Evolutionary conservation across 2,329 filamentous ascomycete species (phyloP).

Genomic region (Aureobasidium musti): DNA sequence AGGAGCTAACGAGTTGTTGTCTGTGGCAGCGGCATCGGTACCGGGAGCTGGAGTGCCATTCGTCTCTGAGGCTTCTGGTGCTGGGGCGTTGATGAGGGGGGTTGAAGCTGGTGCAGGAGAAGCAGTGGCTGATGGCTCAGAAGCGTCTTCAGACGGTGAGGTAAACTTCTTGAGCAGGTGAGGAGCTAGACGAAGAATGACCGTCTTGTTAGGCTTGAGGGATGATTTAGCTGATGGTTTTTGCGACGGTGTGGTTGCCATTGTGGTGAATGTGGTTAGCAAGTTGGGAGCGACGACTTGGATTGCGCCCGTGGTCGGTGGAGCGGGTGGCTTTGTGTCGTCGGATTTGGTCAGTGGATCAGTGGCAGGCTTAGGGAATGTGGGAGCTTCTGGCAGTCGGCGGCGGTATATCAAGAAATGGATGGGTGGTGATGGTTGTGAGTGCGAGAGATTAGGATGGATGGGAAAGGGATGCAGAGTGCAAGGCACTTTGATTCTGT

Average conservation of each 20-base stretch:
- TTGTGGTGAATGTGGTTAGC: conserved; percentile 29
- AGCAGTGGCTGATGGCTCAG: conserved; percentile 42
- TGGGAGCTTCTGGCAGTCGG: conserved; percentile 33
- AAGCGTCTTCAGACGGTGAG: conserved; percentile 37
- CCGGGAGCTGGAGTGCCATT: conserved; percentile 44
- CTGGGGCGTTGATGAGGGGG: conserved; percentile 42
- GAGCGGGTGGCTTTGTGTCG: conserved; percentile 30
- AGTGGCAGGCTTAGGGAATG: conserved; percentile 2
- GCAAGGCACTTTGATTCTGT: conserved; percentile 25
- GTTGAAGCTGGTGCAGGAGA: conserved; percentile 43
- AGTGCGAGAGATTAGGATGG: conserved; percentile 22
- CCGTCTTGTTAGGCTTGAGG: conserved; percentile 38
- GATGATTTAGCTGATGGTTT: conserved; percentile 31
- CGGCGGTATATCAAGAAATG: conserved; percentile 30
- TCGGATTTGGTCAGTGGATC: conserved; percentile 1
- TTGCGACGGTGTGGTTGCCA: conserved; percentile 30
- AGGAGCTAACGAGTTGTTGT: conserved; percentile 48
- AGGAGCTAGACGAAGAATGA: conserved; percentile 37
- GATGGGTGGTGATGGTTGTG: conserved; percentile 14
- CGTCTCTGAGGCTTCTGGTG: conserved; percentile 47
- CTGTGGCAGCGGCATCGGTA: conserved; percentile 40
- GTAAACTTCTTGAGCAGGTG: conserved; percentile 37
- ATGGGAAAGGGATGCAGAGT: conserved; percentile 8
- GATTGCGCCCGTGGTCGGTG: conserved; percentile 31
- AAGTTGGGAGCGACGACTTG: conserved; percentile 31